Conservation (phyloP, 257 asterid genomes). For the Jacaranda mimosifolia region DNA sequence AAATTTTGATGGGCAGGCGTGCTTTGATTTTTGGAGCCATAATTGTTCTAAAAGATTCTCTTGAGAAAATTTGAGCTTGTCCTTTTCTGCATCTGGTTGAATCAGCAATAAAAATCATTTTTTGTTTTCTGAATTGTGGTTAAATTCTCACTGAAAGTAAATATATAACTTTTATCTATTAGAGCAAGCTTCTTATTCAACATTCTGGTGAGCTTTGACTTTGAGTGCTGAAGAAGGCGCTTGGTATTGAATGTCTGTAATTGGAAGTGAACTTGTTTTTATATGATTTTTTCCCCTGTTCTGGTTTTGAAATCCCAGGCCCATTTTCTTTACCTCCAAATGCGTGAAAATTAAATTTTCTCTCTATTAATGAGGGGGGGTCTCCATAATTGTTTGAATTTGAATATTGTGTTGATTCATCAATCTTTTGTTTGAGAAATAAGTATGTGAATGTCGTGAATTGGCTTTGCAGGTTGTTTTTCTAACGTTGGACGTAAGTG, state of each 20-base stretch:
- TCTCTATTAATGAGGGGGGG: background rate
- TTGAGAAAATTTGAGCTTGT: constrained; percentile 1
- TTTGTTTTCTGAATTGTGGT: background rate
- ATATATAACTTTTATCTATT: background rate
- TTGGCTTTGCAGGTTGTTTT: constrained; percentile 50
- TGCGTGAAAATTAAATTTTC: background rate
- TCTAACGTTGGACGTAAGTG: constrained; percentile 29
- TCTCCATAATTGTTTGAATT: background rate
- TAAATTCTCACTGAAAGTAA: background rate
- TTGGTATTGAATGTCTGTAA: constrained; percentile 17
- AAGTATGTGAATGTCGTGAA: constrained; percentile 31
- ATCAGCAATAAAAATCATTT: background rate
- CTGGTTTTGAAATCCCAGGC: constrained; percentile 5
- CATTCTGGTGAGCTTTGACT: constrained; percentile 26
- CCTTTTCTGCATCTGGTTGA: background rate
- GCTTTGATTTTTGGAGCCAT: constrained; percentile 26
- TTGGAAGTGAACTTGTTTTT: background rate
- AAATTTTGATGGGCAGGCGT: constrained; percentile 30
- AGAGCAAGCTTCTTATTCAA: constrained; percentile 21
- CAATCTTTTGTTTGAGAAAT: constrained; percentile 8
- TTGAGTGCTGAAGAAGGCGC: background rate
- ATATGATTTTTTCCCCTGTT: background rate
- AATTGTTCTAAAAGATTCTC: constrained; percentile 8
- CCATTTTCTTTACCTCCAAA: background rate
- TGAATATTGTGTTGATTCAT: constrained; percentile 3